These are phyloP conservation scores for Pueraria montana DNA, from an alignment of 306 rosid species.

Conservation along the genomic window DNA sequence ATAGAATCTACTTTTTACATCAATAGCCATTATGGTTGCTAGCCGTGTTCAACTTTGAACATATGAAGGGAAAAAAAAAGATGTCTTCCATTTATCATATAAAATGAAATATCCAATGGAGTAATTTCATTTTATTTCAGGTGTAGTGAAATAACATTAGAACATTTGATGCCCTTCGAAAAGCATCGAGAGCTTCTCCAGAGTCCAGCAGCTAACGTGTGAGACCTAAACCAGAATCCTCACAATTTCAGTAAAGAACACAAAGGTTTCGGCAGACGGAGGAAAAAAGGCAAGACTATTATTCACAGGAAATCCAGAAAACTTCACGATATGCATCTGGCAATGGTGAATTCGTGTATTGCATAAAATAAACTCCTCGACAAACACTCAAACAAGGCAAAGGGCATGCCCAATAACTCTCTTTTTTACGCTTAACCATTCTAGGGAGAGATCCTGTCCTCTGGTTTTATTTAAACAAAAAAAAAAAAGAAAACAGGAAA, in stretches of 20 bases:
- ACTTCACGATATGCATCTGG: not conserved
- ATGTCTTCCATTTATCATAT: not conserved
- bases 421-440: not conserved
- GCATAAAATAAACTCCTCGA: not conserved
- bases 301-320: conserved; percentile 11
- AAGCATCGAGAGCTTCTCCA: no score
- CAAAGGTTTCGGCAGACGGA: not conserved
- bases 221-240: no score
- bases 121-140: not conserved
- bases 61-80: not conserved
- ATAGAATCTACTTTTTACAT: not conserved
- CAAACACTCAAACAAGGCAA: not conserved
- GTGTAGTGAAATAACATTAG: not conserved
- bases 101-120: not conserved
- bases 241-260: no score
- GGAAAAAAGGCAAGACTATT: no score
- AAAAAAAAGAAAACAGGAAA: not conserved
- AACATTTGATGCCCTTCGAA: no score
- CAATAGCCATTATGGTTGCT: not conserved
- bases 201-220: no score
- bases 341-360: not conserved
- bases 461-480: conserved; percentile 2
- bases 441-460: not conserved
- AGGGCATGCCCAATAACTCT: not conserved
- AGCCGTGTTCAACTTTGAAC: not conserved